These are phyloP conservation scores for Polygonum maritimum DNA, from an alignment of 148 eudicot genomes.

Conservation along the genomic window DNA sequence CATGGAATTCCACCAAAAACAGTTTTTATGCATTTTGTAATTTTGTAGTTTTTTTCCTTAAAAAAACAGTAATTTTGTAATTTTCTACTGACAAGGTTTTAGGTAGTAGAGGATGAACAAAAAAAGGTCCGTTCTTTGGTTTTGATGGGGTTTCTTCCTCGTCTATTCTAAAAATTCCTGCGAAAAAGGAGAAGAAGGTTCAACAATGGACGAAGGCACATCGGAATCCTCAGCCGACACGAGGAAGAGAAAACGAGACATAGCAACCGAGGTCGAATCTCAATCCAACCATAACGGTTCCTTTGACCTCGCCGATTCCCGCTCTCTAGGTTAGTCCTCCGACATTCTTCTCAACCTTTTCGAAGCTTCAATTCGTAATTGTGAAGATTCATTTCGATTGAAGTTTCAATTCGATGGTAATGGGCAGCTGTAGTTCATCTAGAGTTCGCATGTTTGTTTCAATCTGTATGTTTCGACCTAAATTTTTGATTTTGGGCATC, in stretches of 20 bases:
- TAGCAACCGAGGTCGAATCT: neutral
- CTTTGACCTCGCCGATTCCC: neutral
- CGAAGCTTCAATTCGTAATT: neutral
- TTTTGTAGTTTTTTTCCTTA: too few species aligned
- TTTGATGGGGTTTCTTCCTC: too few species aligned
- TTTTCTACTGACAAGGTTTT: too few species aligned
- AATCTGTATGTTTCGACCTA: neutral
- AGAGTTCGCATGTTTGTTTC: neutral
- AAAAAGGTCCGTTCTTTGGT: too few species aligned
- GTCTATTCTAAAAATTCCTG: neutral
- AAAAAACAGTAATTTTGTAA: too few species aligned
- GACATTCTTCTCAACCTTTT: neutral
- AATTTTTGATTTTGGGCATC: neutral
- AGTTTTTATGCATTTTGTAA: too few species aligned
- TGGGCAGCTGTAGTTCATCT: neutral
- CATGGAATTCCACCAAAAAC: neutral
- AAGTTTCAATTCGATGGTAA: neutral
- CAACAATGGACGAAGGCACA: neutral
- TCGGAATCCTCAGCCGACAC: slow-evolving; percentile 7
- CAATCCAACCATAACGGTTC: neutral
- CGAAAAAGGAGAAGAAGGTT: neutral
- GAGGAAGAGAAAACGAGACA: slow-evolving; percentile 11
- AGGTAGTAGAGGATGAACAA: too few species aligned
- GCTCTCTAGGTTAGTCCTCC: neutral
- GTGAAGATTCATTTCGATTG: neutral